Base-by-base conservation (phyloP, 2,329 filamentous ascomycete genomes). In the Pseudogymnoascus sp. region DNA sequence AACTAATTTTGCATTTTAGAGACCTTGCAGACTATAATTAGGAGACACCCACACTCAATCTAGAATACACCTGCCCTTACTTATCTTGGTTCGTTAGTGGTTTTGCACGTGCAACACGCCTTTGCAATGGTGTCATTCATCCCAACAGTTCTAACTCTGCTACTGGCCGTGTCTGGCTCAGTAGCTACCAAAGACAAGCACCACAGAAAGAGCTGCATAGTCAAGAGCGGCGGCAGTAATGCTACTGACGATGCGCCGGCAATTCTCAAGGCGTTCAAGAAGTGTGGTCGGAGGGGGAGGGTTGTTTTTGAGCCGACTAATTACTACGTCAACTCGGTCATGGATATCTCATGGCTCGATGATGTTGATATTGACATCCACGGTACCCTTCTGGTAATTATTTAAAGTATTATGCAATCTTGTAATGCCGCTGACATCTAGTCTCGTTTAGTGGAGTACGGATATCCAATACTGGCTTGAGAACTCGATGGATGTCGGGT, bases 391-490 rank as follows among this genome's bases (percentile, higher is more conserved):
- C 38, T 60, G 58, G 58, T 60, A 54, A 32, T 47, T 25, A 9
- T 18, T 14, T 37, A 4, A 4, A 2, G 22, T 9, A 5, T 28
- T 6, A 47, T 47, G 8, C 14, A 12, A 6, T 3, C 22, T 47
- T 47, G 41, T 7, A 6, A 22, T 7, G 6, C 7, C 3, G 41
- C 41, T 47, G 22, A 47, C 16, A 18, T 28, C 3, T 43, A n/a
- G 11, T 16, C 8, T 60, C 18, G 4, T 32, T 43, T 35, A 70
- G 70, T 79, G 78, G 75, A 74, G 73, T 58, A 71, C 72, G 1
- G 73, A 81, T 62, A 76, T 82, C 7, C 63, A 72, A 6, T 83
- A 82, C 69, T 83, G 80, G 80, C 74, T 80, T 1, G 73, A 73
- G 8, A 72, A 79, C 37, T 80, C 78, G 5, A 74, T 82, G 63